Percentiles rank a stretch among this genome's conserved stretches.
Conservation (phyloP, 495 filamentous ascomycete genomes). For the Penicillium roqueforti region DNA sequence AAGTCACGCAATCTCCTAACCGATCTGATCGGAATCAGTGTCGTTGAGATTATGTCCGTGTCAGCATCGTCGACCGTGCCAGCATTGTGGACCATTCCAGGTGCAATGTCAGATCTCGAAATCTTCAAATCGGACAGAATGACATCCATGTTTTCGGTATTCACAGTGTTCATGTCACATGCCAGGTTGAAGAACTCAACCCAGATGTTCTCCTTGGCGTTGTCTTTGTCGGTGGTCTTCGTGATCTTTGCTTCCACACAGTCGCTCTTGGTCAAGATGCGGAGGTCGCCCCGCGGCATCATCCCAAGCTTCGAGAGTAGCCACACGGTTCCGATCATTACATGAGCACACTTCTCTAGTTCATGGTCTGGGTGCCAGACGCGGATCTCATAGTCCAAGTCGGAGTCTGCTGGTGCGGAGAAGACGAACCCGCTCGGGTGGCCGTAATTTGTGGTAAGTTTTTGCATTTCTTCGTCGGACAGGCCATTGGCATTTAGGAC, state of each 20-base stretch:
- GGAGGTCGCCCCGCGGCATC: not conserved
- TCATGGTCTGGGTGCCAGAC: constrained; percentile 13
- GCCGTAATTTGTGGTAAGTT: not conserved
- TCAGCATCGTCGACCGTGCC: not conserved
- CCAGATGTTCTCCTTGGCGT: not conserved
- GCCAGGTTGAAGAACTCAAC: constrained; percentile 3
- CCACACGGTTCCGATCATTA: constrained; percentile 13
- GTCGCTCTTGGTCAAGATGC: constrained; percentile 11
- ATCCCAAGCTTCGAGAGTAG: constrained; percentile 5
- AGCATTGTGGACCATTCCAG: constrained; percentile 4
- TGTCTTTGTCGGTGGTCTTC: not conserved
- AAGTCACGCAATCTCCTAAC: not conserved
- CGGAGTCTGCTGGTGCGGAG: not conserved
- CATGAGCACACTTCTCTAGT: constrained; percentile 10
- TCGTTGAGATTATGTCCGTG: too few relatives aligned
- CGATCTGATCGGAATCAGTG: constrained; percentile 6
- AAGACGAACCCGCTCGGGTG: constrained; percentile 14
- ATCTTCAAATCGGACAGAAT: constrained; percentile 7
- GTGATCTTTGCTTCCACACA: constrained; percentile 6
- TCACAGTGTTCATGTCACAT: not conserved
- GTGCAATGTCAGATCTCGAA: not conserved
- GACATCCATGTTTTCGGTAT: not conserved
- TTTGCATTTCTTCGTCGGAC: constrained; percentile 5
- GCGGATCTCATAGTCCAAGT: constrained; percentile 7
- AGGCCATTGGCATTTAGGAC: constrained; percentile 4